These are phyloP conservation scores for Solanum aculeatissimum DNA, from an alignment of 305 asterid genomes.

Conservation along the genomic window DNA sequence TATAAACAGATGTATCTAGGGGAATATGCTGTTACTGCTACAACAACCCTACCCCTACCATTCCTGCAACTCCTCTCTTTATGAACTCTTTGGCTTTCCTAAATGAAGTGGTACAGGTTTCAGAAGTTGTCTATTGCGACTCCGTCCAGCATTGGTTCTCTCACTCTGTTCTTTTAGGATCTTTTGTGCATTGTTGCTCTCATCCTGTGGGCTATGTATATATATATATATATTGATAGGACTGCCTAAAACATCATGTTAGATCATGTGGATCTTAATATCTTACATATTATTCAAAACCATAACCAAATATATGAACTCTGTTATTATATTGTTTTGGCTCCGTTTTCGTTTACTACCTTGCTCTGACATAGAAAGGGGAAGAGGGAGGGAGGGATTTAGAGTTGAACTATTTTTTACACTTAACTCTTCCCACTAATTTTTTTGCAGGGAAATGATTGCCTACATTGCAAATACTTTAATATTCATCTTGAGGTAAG, in stretches of 20 bases:
- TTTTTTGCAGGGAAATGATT: slow-evolving; percentile 89
- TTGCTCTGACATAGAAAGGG: neutral
- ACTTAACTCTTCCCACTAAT: slow-evolving; percentile 4
- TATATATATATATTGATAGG: too few relatives aligned
- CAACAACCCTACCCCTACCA: neutral
- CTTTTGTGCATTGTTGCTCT: neutral
- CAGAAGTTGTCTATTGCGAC: neutral
- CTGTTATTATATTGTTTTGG: neutral
- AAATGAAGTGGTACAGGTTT: neutral
- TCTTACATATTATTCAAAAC: neutral
- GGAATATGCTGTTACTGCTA: neutral
- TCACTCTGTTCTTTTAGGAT: neutral
- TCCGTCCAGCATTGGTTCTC: neutral
- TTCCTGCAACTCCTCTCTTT: neutral
- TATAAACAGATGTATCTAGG: neutral
- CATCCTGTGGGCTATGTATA: neutral
- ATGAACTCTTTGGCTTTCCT: neutral
- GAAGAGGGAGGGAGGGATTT: neutral
- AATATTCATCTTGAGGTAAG: slow-evolving; percentile 90
- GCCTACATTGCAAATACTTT: slow-evolving; percentile 91
- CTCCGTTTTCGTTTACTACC: neutral
- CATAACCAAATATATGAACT: neutral
- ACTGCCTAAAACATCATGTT: neutral
- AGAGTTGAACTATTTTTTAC: slow-evolving; percentile 3
- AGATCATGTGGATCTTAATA: neutral